A percentile compares a stretch with the other conserved stretches of the same genome.
These are phyloP conservation scores for Houttuynia cordata DNA, from an alignment of 164 flowering plant genomes.

Conservation along the genomic window DNA sequence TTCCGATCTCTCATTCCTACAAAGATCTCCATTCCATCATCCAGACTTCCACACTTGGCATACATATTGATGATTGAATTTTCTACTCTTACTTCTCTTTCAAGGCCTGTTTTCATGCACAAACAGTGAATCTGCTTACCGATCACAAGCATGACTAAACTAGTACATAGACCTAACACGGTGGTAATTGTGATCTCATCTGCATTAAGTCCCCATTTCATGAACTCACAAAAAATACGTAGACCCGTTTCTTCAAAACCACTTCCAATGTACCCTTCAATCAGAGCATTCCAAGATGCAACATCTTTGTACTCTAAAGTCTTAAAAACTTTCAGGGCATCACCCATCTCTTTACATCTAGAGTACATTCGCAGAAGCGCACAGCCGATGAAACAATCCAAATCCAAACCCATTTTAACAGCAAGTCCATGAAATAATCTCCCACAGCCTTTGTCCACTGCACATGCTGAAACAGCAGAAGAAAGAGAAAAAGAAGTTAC, in stretches of 20 bases:
- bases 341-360: conserved; percentile 10
- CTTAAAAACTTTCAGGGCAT: conserved; percentile 5
- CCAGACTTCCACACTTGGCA: conserved; percentile 17
- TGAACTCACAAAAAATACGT: conserved; percentile 7
- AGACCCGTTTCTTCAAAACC: conserved; percentile 13
- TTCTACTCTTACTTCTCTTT: conserved; percentile 2
- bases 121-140: conserved; percentile 13
- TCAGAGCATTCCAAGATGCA: conserved; percentile 17
- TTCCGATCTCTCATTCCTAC: conserved; percentile 6
- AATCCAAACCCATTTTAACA: conserved; percentile 9
- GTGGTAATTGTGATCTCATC: conserved; percentile 16
- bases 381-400: conserved; percentile 11
- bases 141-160: conserved; percentile 12
- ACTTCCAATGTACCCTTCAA: conserved; percentile 13
- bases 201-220: conserved; percentile 6
- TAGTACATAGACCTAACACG: conserved; percentile 10
- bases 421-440: conserved; percentile 13
- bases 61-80: conserved; percentile 21
- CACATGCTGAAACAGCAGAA: conserved; percentile 7
- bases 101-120: conserved; percentile 8
- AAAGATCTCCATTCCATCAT: conserved; percentile 13
- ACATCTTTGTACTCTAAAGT: conserved; percentile 12
- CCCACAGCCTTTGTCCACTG: conserved; percentile 6
- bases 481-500: conserved; percentile 14
- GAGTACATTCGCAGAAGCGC: conserved; percentile 15